phyloP scores from a whole-genome alignment of 768 basidiomycete genomes.

The Roridomyces roridus region DNA sequence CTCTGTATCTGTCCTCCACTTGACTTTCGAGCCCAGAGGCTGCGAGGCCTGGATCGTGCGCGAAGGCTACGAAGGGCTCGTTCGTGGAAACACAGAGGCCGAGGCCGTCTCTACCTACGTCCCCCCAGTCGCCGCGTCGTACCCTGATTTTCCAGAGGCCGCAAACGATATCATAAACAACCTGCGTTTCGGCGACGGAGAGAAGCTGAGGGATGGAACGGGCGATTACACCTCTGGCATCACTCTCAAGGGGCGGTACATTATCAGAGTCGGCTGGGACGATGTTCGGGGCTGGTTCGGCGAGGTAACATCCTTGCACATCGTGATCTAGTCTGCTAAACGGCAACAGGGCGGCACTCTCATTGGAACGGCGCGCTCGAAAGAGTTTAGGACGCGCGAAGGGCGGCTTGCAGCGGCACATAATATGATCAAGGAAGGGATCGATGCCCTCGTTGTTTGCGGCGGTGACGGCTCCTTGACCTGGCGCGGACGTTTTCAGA shows the following conservation, averaged over 20 bases:
- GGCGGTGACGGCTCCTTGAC: conserved; percentile 98
- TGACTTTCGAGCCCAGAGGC: conserved; percentile 59
- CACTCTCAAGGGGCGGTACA: conserved; percentile 88
- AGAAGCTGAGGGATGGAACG: conserved; percentile 79
- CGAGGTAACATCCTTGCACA: conserved; percentile 58
- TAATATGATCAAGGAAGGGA: conserved; percentile 95
- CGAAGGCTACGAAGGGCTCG: conserved; percentile 98
- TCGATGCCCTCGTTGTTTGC: conserved; percentile 95
- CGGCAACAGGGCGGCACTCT: conserved; percentile 82
- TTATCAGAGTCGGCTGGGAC: conserved; percentile 97
- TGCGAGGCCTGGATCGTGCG: conserved; percentile 97
- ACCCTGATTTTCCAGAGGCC: conserved; percentile 14
- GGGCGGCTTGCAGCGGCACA: conserved; percentile 88
- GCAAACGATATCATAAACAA: conserved; percentile 61
- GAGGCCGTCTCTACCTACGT: conserved; percentile 41
- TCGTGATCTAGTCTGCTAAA: not conserved
- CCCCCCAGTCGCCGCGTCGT: conserved; percentile 16
- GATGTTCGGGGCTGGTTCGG: conserved; percentile 96
- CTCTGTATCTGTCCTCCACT: conserved; percentile 1
- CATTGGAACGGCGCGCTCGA: conserved; percentile 91
- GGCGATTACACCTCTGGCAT: conserved; percentile 72
- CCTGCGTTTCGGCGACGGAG: conserved; percentile 83
- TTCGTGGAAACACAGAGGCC: conserved; percentile 78
- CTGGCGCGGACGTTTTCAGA: conserved; percentile 92
- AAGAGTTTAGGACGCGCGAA: conserved; percentile 82